A percentile compares a stretch with the other conserved stretches of the same genome.
Evolutionary conservation across 176 grass and related monocot genomes (phyloP).

Genomic region (Themeda triandra): DNA sequence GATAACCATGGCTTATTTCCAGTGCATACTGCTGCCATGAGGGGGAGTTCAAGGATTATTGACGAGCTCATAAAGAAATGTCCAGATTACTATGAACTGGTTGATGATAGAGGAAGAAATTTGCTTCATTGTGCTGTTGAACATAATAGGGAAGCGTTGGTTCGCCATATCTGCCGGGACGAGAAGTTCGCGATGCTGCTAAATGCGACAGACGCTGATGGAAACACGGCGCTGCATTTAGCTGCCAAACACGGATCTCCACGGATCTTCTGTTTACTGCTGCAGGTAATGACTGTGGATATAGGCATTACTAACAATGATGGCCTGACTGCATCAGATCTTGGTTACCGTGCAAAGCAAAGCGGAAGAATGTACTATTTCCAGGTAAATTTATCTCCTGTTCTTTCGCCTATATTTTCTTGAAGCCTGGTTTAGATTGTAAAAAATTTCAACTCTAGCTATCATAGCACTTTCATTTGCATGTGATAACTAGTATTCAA

Average conservation of each 20-base stretch:
- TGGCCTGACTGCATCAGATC: neutral
- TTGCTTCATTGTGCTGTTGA: conserved; percentile 31
- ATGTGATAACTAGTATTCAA: too few species aligned
- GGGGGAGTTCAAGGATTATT: neutral
- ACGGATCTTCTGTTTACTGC: neutral
- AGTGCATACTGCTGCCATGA: conserved; percentile 30
- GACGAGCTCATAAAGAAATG: neutral
- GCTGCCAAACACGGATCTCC: neutral
- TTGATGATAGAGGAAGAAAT: conserved; percentile 32
- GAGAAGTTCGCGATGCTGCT: neutral
- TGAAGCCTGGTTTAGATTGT: too few species aligned
- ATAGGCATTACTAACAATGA: conserved; percentile 4
- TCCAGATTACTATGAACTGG: neutral
- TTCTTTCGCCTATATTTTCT: too few species aligned
- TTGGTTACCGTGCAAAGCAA: neutral
- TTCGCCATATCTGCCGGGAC: conserved; percentile 1
- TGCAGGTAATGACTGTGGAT: neutral
- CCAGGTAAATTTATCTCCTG: too few species aligned
- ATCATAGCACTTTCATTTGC: too few species aligned
- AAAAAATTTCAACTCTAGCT: too few species aligned
- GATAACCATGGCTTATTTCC: conserved; percentile 23
- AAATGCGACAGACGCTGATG: conserved; percentile 26
- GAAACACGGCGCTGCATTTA: conserved; percentile 45
- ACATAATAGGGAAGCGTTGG: neutral
- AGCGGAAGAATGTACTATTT: too few species aligned